Conservation (phyloP, 2,329 filamentous ascomycete species). For the Ophiostoma perfectum region DNA sequence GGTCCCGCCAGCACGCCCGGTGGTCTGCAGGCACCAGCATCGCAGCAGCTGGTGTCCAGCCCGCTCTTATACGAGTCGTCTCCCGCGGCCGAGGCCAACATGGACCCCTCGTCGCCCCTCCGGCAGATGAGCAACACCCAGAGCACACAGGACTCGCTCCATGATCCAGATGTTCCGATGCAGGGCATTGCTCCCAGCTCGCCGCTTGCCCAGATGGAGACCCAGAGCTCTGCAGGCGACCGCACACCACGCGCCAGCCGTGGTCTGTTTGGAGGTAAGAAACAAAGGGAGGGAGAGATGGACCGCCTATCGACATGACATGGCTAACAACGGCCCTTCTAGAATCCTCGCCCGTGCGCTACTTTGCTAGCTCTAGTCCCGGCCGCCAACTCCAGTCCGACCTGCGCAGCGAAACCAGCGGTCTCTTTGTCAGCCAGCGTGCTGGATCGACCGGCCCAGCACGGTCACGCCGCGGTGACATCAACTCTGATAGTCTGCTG, state of each 20-base stretch:
- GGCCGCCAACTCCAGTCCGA: slow-evolving; percentile 61
- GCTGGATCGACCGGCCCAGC: slow-evolving; percentile 51
- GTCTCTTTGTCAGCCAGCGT: slow-evolving; percentile 70
- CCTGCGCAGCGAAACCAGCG: slow-evolving; percentile 76
- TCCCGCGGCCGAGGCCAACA: slow-evolving; percentile 13
- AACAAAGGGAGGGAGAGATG: too few species aligned
- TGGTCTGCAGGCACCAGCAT: slow-evolving; percentile 34
- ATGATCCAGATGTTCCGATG: slow-evolving; percentile 28
- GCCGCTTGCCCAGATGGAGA: slow-evolving; percentile 54
- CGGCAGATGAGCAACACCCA: slow-evolving; percentile 54
- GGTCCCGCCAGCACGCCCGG: slow-evolving; percentile 24
- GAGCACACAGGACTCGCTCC: slow-evolving; percentile 36
- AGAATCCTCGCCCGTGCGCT: slow-evolving; percentile 87
- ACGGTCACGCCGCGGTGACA: slow-evolving; percentile 66
- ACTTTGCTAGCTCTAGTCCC: slow-evolving; percentile 84
- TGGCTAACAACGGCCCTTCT: slow-evolving; percentile 34
- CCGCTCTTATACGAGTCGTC: slow-evolving; percentile 69
- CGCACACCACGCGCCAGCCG: slow-evolving; percentile 65
- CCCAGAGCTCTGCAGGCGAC: slow-evolving; percentile 53
- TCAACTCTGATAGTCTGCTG: slow-evolving; percentile 70
- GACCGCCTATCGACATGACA: not conserved
- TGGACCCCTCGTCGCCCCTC: slow-evolving; percentile 46
- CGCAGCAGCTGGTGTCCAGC: slow-evolving; percentile 61
- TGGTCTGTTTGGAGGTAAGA: slow-evolving; percentile 28
- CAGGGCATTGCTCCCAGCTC: slow-evolving; percentile 47